Evolutionary conservation across 1,139 yeast species (phyloP), one percentile per base, ranked within the genome.

Genomic region (Blastobotrys persicus): DNA sequence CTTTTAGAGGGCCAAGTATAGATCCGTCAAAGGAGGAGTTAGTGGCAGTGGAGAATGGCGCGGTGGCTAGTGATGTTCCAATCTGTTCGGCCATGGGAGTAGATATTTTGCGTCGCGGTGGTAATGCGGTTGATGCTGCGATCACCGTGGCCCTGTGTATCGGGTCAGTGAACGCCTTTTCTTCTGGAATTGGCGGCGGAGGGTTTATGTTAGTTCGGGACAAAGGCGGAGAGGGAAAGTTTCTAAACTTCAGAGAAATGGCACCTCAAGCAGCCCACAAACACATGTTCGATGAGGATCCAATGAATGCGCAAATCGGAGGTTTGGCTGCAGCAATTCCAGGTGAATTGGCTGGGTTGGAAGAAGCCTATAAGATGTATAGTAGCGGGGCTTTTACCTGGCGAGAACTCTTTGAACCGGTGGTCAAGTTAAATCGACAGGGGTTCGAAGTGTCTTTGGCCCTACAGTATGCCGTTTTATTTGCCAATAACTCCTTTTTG

Each of bases 181-280:
- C 91, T 44, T 81, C 94, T 2, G 98, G 98, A 0, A 81, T 91
- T 44, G 98, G 98, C 1, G 98, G 98, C 2, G 97, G 97, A 7
- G 87, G 85, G 0, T 88, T 78, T 61, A 84, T 87, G 44, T 76
- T 85, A 1, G 79, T 86, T 42, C 73, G 78, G 38, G 64, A 60
- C 39, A 65, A 68, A 26, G 66, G 69, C 34, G 75, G 74, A 4
- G 73, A 75, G 1, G 76, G 81, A 4, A 56, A 83, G n/a, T 73
- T 83, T 31, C 81, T 89, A 38, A 95, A 92, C 69, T 95, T 95
- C 38, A 72, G 98, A 55, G 98, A 92, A 66, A 78, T 77, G 72
- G 96, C 98, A 0, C 98, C 98, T 0, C 69, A 64, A 2, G 59
- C 50, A 3, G 81, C 94, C 2, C 70, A 70, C 58, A 77, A 78